Evolutionary conservation across 208 protist species (phyloP).

Genomic region (Leishmania gerbilli): DNA sequence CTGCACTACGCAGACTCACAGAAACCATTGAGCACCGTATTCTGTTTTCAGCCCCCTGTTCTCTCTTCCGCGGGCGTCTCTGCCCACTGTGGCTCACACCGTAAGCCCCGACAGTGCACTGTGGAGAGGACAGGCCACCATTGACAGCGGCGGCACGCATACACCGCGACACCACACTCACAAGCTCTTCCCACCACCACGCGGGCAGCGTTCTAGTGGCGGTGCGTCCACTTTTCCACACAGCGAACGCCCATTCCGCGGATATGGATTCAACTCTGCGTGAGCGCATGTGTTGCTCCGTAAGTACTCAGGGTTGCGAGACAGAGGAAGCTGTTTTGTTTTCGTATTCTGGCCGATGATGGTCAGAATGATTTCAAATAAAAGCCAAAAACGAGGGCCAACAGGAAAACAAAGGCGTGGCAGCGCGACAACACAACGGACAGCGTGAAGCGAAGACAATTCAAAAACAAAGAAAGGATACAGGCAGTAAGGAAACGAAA

Average conservation of each 20-base stretch:
- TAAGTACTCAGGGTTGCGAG: background rate
- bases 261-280: background rate
- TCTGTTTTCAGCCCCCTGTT: background rate
- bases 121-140: background rate
- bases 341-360: background rate
- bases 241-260: background rate
- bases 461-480: no score
- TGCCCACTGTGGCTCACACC: background rate
- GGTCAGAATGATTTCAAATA: background rate
- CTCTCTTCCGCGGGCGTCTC: background rate
- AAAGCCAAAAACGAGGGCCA: no score
- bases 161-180: background rate
- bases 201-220: background rate
- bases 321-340: background rate
- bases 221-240: background rate
- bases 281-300: background rate
- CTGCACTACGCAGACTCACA: background rate
- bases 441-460: no score
- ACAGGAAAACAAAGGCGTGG: no score
- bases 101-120: background rate
- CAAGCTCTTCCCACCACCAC: background rate
- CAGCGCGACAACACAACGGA: no score
- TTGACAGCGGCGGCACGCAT: background rate
- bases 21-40: background rate
- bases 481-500: no score